Conservation (phyloP, 2,329 filamentous ascomycete species). For the Fonsecaea monophora region DNA sequence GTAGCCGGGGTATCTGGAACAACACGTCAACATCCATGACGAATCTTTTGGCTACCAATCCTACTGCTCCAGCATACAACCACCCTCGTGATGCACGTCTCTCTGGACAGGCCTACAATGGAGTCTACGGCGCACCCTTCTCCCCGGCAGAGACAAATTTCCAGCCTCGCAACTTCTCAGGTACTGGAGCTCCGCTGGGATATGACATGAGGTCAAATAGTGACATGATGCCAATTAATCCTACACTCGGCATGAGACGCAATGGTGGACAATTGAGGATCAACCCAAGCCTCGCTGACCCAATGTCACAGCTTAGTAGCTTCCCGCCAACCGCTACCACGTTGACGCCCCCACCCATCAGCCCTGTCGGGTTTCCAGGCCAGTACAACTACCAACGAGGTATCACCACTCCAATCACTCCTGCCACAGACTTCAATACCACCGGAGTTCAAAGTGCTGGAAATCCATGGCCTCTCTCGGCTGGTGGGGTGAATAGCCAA, state of each 20-base stretch:
- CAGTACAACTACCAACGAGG: constrained; percentile 40
- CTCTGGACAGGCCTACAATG: constrained; percentile 34
- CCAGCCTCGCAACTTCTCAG: constrained; percentile 34
- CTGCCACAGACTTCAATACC: constrained; percentile 31
- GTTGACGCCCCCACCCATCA: constrained; percentile 36
- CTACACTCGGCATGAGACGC: constrained; percentile 32
- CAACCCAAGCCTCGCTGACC: constrained; percentile 33
- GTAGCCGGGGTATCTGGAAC: constrained; percentile 46
- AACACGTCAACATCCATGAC: constrained; percentile 34
- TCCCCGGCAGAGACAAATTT: constrained; percentile 29
- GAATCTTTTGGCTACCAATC: constrained; percentile 30
- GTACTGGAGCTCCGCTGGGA: constrained; percentile 21
- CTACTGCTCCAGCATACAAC: constrained; percentile 23
- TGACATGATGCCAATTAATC: constrained; percentile 30
- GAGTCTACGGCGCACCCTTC: constrained; percentile 36
- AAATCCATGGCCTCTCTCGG: constrained; percentile 42
- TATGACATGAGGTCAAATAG: constrained; percentile 32
- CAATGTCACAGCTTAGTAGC: constrained; percentile 29
- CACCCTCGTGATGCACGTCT: constrained; percentile 33
- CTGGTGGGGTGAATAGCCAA: constrained; percentile 63
- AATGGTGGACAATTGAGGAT: constrained; percentile 33
- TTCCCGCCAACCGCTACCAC: constrained; percentile 25
- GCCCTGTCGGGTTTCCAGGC: constrained; percentile 28
- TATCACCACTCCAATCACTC: constrained; percentile 30
- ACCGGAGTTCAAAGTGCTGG: constrained; percentile 28